Evolutionary conservation across 768 basidiomycete genomes (phyloP).

Genomic region (Paxillus rubicundulus): DNA sequence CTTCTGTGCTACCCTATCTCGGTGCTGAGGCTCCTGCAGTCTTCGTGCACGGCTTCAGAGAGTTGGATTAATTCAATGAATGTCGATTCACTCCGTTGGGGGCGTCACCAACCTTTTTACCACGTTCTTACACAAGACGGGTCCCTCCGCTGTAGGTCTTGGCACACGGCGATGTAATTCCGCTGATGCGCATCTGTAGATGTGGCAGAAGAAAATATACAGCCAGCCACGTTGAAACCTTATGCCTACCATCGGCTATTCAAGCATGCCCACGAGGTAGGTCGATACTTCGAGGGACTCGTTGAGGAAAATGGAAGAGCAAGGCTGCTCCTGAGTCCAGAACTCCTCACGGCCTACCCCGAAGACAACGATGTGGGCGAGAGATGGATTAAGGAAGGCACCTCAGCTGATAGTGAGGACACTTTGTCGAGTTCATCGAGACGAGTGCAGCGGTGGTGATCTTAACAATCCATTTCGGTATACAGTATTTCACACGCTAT

Average conservation of each 20-base stretch:
- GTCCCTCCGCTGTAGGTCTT: conserved; percentile 36
- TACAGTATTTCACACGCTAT: not conserved
- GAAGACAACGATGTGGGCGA: conserved; percentile 43
- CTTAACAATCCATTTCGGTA: not conserved
- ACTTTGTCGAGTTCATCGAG: no score
- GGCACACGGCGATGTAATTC: not conserved
- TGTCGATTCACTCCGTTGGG: conserved; percentile 38
- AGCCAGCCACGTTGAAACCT: conserved; percentile 18
- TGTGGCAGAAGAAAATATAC: conserved; percentile 38
- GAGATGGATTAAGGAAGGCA: conserved; percentile 33
- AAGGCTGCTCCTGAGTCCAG: conserved; percentile 42
- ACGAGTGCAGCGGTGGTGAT: not conserved
- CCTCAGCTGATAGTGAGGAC: no score
- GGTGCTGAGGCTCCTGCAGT: conserved; percentile 10
- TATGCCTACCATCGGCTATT: conserved; percentile 24
- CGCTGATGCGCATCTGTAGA: conserved; percentile 18
- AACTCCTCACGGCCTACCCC: conserved; percentile 42
- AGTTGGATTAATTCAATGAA: conserved; percentile 45
- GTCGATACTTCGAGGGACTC: conserved; percentile 39
- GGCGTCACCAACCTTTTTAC: conserved; percentile 53
- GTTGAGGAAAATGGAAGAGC: conserved; percentile 27
- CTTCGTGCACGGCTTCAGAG: conserved; percentile 39
- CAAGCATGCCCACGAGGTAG: conserved; percentile 22
- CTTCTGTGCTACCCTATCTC: not conserved
- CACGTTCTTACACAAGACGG: conserved; percentile 35